Evolutionary conservation across 805 yeast genomes (phyloP).

Genomic region (Lipomyces mesembrius): DNA sequence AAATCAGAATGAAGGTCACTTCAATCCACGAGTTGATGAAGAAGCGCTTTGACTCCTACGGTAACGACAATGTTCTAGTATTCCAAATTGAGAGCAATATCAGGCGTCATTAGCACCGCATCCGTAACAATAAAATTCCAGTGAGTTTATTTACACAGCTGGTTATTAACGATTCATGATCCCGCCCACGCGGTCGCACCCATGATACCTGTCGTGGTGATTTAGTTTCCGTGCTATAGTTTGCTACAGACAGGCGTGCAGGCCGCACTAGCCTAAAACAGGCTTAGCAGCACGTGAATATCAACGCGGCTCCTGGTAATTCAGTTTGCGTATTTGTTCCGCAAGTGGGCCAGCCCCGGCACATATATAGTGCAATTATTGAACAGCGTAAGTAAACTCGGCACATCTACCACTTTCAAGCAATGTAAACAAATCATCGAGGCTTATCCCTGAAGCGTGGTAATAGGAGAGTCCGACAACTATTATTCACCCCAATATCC

Average conservation of each 20-base stretch:
- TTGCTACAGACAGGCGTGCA: background rate
- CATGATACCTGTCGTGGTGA: background rate
- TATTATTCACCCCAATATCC: background rate
- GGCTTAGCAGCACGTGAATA: background rate
- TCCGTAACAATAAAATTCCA: background rate
- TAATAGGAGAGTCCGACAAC: background rate
- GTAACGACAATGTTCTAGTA: background rate
- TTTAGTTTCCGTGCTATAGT: too few species aligned
- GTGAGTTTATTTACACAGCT: background rate
- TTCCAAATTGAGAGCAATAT: background rate
- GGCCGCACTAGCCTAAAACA: background rate
- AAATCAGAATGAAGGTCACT: background rate
- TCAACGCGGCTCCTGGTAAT: background rate
- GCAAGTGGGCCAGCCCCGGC: background rate
- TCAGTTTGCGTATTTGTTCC: background rate
- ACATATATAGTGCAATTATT: background rate
- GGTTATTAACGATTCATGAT: background rate
- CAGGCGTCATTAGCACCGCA: background rate
- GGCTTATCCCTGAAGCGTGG: background rate
- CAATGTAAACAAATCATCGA: constrained; percentile 23
- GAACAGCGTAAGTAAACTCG: background rate
- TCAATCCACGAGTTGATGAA: background rate
- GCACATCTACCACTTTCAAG: background rate
- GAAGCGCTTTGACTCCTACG: background rate
- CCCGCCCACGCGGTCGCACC: background rate